phyloP scores from a whole-genome alignment of 257 asterid genomes.

The Scutellaria baicalensis region DNA sequence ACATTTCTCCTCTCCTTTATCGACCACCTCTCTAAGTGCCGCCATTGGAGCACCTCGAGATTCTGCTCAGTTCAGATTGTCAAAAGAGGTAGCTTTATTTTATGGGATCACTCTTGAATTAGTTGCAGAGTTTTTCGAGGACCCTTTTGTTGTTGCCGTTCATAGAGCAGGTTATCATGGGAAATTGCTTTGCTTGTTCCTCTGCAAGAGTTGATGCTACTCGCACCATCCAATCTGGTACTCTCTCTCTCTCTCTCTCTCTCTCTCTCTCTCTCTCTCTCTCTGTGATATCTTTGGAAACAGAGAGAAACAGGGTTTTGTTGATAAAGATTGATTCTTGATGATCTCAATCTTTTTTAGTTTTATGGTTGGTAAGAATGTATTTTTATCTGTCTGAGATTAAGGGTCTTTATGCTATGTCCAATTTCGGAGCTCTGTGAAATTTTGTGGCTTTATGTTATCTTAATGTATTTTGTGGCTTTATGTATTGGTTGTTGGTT shows the following conservation, averaged over 20 bases:
- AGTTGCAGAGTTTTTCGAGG: background rate
- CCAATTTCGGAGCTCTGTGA: too few relatives aligned
- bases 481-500: too few relatives aligned
- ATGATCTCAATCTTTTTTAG: background rate
- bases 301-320: background rate
- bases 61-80: background rate
- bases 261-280: background rate
- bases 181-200: conserved; percentile 29
- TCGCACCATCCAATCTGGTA: conserved; percentile 25
- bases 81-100: background rate
- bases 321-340: background rate
- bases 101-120: background rate
- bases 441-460: too few relatives aligned
- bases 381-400: too few relatives aligned
- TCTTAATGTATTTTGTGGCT: too few relatives aligned
- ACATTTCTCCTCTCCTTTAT: background rate
- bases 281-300: background rate
- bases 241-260: background rate
- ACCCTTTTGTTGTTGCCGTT: background rate
- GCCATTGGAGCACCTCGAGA: background rate
- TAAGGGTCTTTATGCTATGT: too few relatives aligned
- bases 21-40: background rate
- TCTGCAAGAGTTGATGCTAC: conserved; percentile 30
- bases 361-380: background rate
- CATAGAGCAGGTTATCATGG: conserved; percentile 15